Evolutionary conservation across 768 basidiomycete species (phyloP).

Genomic region (Suillus tomentosus): DNA sequence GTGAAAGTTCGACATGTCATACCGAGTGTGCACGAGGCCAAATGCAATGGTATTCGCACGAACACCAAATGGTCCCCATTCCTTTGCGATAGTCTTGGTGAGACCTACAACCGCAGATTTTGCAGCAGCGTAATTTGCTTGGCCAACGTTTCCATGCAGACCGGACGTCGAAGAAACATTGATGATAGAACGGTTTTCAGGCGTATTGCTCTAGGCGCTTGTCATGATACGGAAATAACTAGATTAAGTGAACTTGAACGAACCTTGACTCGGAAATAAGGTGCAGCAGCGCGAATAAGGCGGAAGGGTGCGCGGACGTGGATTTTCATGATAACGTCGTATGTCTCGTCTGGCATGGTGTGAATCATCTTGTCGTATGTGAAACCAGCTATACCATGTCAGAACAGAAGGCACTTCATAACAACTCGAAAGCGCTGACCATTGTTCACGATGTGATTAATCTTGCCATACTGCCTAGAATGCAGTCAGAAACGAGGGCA

Average conservation of each 20-base stretch:
- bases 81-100: slow-evolving; percentile 85
- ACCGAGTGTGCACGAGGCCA: slow-evolving; percentile 79
- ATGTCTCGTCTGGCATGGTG: slow-evolving; percentile 81
- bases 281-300: slow-evolving; percentile 80
- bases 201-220: slow-evolving; percentile 46
- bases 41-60: slow-evolving; percentile 83
- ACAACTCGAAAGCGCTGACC: slow-evolving; percentile 37
- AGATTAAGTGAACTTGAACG: slow-evolving; percentile 8
- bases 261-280: slow-evolving; percentile 80
- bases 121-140: slow-evolving; percentile 80
- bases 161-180: slow-evolving; percentile 85
- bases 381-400: slow-evolving; percentile 55
- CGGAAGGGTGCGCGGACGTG: slow-evolving; percentile 88
- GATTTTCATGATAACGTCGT: slow-evolving; percentile 79
- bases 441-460: slow-evolving; percentile 88
- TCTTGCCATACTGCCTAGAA: slow-evolving; percentile 68
- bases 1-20: slow-evolving; percentile 11
- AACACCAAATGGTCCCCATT: slow-evolving; percentile 83
- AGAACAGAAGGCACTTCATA: background rate
- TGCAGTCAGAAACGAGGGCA: background rate
- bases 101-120: slow-evolving; percentile 78
- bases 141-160: slow-evolving; percentile 85
- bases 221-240: background rate
- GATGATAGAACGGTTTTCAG: slow-evolving; percentile 73
- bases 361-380: slow-evolving; percentile 89